phyloP scores from a whole-genome alignment of 2,329 filamentous ascomycete genomes.

The Alternaria ventricosa region DNA sequence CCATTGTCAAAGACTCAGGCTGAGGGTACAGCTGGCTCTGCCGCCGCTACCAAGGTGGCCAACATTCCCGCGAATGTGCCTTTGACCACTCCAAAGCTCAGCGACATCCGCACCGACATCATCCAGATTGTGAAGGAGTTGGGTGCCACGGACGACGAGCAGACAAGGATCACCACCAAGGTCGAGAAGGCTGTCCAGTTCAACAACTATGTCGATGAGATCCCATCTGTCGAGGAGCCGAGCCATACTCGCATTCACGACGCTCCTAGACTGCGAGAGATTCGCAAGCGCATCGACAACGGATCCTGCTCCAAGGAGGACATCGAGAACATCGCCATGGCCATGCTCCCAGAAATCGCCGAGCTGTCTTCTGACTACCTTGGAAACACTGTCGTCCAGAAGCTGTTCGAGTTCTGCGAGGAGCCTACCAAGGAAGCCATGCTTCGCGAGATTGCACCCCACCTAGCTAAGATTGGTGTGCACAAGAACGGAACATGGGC shows the following conservation, averaged over 20 bases:
- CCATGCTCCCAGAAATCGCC: constrained; percentile 96
- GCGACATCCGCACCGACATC: constrained; percentile 83
- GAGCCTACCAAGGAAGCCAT: constrained; percentile 90
- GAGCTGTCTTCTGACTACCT: constrained; percentile 95
- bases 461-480: constrained; percentile 93
- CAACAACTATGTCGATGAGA: constrained; percentile 76
- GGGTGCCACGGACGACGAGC: constrained; percentile 82
- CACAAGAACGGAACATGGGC: constrained; percentile 99
- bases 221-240: constrained; percentile 86
- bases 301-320: constrained; percentile 83
- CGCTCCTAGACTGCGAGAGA: constrained; percentile 91
- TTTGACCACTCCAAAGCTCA: constrained; percentile 73
- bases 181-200: constrained; percentile 80
- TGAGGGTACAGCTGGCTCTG: constrained; percentile 44
- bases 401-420: constrained; percentile 95
- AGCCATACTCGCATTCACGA: constrained; percentile 89
- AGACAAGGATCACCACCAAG: constrained; percentile 71
- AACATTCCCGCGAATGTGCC: constrained; percentile 57
- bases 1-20: constrained; percentile 68
- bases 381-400: constrained; percentile 99
- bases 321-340: constrained; percentile 88
- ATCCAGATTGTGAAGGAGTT: constrained; percentile 86
- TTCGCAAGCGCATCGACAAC: constrained; percentile 97
- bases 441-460: constrained; percentile 84
- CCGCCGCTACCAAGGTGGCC: constrained; percentile 39